These are phyloP conservation scores for Daldinia decipiens DNA, from an alignment of 495 filamentous ascomycete genomes.

Conservation along the genomic window DNA sequence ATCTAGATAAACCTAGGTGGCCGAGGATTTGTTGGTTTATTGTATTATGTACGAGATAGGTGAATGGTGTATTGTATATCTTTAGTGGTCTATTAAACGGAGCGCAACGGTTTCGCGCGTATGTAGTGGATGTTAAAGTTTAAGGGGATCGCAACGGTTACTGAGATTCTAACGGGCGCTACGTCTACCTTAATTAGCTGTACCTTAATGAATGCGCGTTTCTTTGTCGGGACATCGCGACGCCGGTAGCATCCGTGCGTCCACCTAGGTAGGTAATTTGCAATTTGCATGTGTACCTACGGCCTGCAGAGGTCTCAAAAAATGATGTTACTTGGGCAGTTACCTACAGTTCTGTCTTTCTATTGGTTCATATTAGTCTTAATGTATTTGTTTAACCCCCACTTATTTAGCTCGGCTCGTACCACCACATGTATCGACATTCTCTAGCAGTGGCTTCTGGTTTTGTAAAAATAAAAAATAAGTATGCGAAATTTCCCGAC, in stretches of 20 bases:
- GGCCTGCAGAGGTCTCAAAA: not conserved
- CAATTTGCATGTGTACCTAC: slow-evolving; percentile 14
- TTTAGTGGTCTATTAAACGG: no score
- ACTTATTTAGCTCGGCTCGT: slow-evolving; percentile 21
- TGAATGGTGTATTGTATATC: not conserved
- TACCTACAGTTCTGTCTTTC: not conserved
- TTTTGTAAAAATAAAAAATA: slow-evolving; percentile 24
- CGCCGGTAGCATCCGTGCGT: slow-evolving; percentile 26
- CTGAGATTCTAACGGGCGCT: slow-evolving; percentile 4
- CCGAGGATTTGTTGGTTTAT: not conserved
- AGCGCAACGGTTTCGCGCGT: no score
- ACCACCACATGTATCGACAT: slow-evolving; percentile 6
- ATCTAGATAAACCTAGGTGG: slow-evolving; percentile 2
- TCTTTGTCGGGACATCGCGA: slow-evolving; percentile 34
- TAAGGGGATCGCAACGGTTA: slow-evolving; percentile 4
- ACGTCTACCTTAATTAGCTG: not conserved
- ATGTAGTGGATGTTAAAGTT: not conserved
- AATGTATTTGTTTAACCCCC: not conserved
- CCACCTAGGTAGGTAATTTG: not conserved
- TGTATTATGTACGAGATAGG: not conserved
- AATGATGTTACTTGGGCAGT: not conserved
- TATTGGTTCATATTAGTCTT: not conserved
- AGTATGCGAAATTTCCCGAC: slow-evolving; percentile 46
- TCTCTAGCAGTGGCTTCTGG: slow-evolving; percentile 18
- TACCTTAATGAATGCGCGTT: slow-evolving; percentile 37